Percentiles rank a stretch among this genome's conserved stretches.
Evolutionary conservation across 306 rosid genomes (phyloP).

Genomic region (Oxytropis ochrocephala): DNA sequence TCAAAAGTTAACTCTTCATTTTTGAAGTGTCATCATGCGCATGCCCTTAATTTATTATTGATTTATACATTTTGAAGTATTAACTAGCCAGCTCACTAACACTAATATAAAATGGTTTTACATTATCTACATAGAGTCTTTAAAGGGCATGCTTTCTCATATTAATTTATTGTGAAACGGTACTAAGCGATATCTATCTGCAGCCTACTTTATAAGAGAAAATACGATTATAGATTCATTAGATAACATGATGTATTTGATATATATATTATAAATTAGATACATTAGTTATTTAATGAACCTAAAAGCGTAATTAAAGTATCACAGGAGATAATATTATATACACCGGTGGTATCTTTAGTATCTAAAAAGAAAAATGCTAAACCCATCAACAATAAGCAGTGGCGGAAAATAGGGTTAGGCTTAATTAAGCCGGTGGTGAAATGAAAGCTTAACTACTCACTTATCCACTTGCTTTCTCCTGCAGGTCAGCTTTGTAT

Average conservation of each 20-base stretch:
- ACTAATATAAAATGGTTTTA: not conserved
- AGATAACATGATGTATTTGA: no score
- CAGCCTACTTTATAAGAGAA: no score
- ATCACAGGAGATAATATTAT: no score
- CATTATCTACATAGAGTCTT: not conserved
- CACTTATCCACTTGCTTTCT: conserved; percentile 2
- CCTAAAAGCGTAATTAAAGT: no score
- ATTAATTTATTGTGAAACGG: no score
- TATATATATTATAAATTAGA: no score
- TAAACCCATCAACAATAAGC: not conserved
- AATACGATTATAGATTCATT: no score
- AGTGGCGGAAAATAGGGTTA: not conserved
- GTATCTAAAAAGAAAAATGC: conserved; percentile 8
- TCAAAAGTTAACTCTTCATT: not conserved
- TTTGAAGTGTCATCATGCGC: not conserved
- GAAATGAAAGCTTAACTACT: conserved; percentile 5
- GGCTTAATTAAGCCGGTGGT: not conserved
- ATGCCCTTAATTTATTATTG: not conserved
- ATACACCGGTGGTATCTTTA: not conserved
- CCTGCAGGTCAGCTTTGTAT: not conserved
- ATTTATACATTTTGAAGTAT: not conserved
- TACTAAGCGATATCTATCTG: no score
- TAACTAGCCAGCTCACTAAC: not conserved
- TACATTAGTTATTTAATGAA: no score
- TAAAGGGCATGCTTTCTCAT: not conserved